Base-by-base conservation (phyloP, 768 basidiomycete genomes). In the Termitomyces sp. region DNA sequence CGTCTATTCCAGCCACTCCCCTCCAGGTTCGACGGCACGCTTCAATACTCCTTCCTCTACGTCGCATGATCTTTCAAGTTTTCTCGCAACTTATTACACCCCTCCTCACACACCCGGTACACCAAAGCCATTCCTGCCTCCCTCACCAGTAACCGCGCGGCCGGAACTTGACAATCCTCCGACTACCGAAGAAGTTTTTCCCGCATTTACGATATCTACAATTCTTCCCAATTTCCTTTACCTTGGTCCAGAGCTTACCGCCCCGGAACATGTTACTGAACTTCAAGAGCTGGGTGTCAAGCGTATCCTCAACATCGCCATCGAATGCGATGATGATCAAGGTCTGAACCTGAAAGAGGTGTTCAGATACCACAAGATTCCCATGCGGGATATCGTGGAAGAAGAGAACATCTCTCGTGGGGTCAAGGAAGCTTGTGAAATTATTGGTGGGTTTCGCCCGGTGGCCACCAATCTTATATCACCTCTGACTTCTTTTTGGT, bases 371-470 rank as follows among this genome's bases (percentile, higher is more conserved):
- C 73, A 82, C 45, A 88, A 84, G 64, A 89, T 98, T 41, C 90
- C 94, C 8, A 95, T 98, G 91, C 77, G 93, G 60, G 95, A 98
- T 73, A 94, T 86, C 3, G 92, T 98, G 14, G 95, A 98, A 68
- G 96, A 98, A 72, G 90, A 91, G 58, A 88, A 89, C 52, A 89
- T 98, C 39, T 80, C 83, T 5, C 79, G 76, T 50, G 91, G 91
- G 9, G 83, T 98, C 43, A 79, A 84, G 48, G 89, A 94, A 64
- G 91, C 88, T 43, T 97, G 94, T 67, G 81, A 89, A 43, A 84
- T 89, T 53, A 77, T 97, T 50, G 94, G 94, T 96, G 69, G 69
- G 89, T 75, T 34, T 47, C 43, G 23, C 27, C 39, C 27, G 19
- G 19, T 49, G 25, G 30, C 42, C 27, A 50, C 35, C 11, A 34